Evolutionary conservation across 305 asterid species (phyloP).

Genomic region (Coffea humblotiana): DNA sequence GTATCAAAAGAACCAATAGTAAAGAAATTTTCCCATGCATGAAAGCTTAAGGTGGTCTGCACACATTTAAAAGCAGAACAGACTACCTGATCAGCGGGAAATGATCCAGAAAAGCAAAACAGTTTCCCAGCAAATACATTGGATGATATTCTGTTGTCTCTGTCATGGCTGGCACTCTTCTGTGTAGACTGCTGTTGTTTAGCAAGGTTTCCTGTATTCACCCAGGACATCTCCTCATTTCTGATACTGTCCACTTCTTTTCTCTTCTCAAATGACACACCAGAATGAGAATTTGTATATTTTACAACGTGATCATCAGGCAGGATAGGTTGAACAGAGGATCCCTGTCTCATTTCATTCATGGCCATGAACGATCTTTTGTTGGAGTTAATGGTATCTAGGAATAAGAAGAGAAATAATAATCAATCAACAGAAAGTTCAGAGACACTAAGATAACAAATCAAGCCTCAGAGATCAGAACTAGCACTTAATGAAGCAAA

Average conservation of each 20-base stretch:
- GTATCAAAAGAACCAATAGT: not conserved
- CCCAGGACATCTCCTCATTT: conserved; percentile 16
- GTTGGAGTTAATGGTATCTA: conserved; percentile 55
- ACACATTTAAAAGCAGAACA: conserved; percentile 1
- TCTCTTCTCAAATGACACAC: conserved; percentile 38
- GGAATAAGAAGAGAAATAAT: conserved; percentile 17
- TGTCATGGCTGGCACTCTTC: conserved; percentile 41
- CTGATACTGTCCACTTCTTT: conserved; percentile 21
- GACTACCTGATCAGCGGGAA: conserved; percentile 82
- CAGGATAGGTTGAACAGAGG: conserved; percentile 37
- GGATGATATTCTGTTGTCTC: conserved; percentile 38
- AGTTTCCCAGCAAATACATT: conserved; percentile 65
- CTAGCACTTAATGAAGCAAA: not conserved
- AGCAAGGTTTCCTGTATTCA: conserved; percentile 12
- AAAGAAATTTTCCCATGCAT: not conserved
- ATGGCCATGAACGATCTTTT: conserved; percentile 40
- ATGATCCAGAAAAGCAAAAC: conserved; percentile 71
- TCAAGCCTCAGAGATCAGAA: not conserved
- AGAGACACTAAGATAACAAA: conserved; percentile 8
- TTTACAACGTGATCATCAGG: conserved; percentile 30
- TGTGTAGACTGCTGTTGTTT: conserved; percentile 29
- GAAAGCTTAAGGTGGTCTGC: not conserved
- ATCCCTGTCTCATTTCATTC: conserved; percentile 40
- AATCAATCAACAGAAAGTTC: not conserved
- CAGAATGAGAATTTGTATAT: conserved; percentile 35